These are phyloP conservation scores for Mucor sp. DNA, from an alignment of 371 early-diverging fungal genomes.

Conservation along the genomic window DNA sequence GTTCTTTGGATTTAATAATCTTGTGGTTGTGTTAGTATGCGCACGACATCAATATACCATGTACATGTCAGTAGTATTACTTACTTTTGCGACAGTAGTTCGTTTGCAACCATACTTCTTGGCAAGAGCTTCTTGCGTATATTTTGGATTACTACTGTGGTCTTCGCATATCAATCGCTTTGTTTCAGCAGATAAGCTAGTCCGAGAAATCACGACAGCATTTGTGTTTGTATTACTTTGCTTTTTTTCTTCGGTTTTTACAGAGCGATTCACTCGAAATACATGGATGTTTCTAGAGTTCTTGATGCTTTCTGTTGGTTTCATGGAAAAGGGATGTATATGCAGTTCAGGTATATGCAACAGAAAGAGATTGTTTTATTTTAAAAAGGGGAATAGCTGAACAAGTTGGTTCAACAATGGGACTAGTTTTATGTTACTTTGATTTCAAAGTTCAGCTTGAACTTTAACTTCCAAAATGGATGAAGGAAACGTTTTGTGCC, in stretches of 20 bases:
- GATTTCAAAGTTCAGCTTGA: slow-evolving; percentile 5
- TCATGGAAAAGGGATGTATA: slow-evolving; percentile 2
- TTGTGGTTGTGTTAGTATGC: background rate
- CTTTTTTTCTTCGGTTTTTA: background rate
- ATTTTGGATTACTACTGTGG: slow-evolving; percentile 20
- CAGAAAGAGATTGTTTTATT: background rate
- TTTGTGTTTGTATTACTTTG: background rate
- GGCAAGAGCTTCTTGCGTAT: slow-evolving; percentile 24
- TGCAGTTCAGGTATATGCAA: background rate
- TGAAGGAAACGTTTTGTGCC: slow-evolving; percentile 1
- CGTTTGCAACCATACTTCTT: slow-evolving; percentile 25
- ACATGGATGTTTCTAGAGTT: slow-evolving; percentile 20
- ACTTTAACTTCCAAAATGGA: slow-evolving; percentile 11
- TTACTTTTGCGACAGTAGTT: slow-evolving; percentile 25
- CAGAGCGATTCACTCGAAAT: slow-evolving; percentile 21
- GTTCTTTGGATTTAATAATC: slow-evolving; percentile 28
- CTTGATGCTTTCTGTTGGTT: background rate
- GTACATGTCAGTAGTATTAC: background rate
- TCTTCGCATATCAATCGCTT: slow-evolving; percentile 24
- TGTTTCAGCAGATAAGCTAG: slow-evolving; percentile 26
- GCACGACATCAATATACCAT: too few relatives aligned
- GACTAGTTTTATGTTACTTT: background rate
- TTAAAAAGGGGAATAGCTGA: background rate
- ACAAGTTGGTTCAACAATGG: background rate
- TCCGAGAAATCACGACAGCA: slow-evolving; percentile 11